A percentile compares a stretch with the other conserved stretches of the same genome.
These are phyloP conservation scores for Nakazawaea wyomingensis DNA, from an alignment of 805 yeast species.

Conservation along the genomic window DNA sequence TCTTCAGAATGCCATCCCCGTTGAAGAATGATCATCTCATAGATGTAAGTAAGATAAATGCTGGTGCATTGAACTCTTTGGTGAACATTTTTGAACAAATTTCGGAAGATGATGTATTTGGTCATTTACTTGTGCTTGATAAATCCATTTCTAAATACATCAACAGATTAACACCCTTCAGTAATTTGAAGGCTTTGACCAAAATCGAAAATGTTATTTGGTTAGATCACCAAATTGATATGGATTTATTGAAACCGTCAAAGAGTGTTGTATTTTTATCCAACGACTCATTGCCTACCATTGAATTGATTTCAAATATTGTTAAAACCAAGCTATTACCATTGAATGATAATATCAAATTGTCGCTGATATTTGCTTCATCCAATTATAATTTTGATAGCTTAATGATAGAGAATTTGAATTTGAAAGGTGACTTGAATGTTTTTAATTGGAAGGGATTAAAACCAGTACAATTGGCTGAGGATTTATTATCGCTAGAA, in stretches of 20 bases:
- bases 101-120: not conserved
- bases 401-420: slow-evolving; percentile 18
- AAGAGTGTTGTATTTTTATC: slow-evolving; percentile 20
- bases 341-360: not conserved
- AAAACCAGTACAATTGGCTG: slow-evolving; percentile 25
- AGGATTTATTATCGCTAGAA: slow-evolving; percentile 39
- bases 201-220: slow-evolving; percentile 24
- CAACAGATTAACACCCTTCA: slow-evolving; percentile 24
- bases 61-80: slow-evolving; percentile 1
- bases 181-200: slow-evolving; percentile 20
- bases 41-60: not conserved
- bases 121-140: slow-evolving; percentile 16
- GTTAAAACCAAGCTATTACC: slow-evolving; percentile 12
- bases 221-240: slow-evolving; percentile 18
- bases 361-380: slow-evolving; percentile 17
- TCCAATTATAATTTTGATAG: slow-evolving; percentile 2
- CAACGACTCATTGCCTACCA: slow-evolving; percentile 1
- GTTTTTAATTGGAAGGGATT: slow-evolving; percentile 19
- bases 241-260: slow-evolving; percentile 14
- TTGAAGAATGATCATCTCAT: not conserved
- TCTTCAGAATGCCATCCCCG: slow-evolving; percentile 4
- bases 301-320: slow-evolving; percentile 6
- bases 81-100: slow-evolving; percentile 9
- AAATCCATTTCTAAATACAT: slow-evolving; percentile 20
- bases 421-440: slow-evolving; percentile 23